These are phyloP conservation scores for Orbilia blumenaviensis DNA, from an alignment of 2,329 filamentous ascomycete genomes.

Conservation along the genomic window DNA sequence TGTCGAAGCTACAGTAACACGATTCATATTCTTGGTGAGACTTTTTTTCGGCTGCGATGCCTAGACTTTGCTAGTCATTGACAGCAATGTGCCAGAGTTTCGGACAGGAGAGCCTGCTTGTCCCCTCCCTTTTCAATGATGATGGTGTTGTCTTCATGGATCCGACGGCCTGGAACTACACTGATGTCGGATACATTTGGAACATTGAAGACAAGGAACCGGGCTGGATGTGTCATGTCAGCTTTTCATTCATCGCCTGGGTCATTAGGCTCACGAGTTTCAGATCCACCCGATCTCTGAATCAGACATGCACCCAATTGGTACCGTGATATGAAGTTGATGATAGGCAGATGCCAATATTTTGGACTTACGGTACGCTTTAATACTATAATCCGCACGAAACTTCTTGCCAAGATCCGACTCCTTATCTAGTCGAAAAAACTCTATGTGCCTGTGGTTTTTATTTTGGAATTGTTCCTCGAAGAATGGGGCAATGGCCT, in stretches of 20 bases:
- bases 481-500: conserved; percentile 19
- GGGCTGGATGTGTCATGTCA: neutral
- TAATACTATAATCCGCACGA: conserved; percentile 2
- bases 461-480: conserved; percentile 10
- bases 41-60: neutral
- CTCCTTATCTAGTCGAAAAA: conserved; percentile 9
- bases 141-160: neutral
- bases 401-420: conserved; percentile 9
- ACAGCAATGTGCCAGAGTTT: neutral
- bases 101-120: neutral
- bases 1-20: neutral
- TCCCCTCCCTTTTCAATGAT: conserved; percentile 22
- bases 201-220: conserved; percentile 22
- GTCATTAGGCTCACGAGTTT: neutral
- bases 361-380: conserved; percentile 20
- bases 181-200: neutral
- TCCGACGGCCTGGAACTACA: neutral
- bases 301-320: neutral
- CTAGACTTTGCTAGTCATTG: neutral
- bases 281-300: neutral
- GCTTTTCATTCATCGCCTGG: neutral
- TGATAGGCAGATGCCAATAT: neutral
- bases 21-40: neutral
- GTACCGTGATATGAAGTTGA: neutral
- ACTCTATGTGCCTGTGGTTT: conserved; percentile 15